These are phyloP conservation scores for Yamadazyma nakazawae DNA, from an alignment of 805 yeast genomes.

Conservation along the genomic window DNA sequence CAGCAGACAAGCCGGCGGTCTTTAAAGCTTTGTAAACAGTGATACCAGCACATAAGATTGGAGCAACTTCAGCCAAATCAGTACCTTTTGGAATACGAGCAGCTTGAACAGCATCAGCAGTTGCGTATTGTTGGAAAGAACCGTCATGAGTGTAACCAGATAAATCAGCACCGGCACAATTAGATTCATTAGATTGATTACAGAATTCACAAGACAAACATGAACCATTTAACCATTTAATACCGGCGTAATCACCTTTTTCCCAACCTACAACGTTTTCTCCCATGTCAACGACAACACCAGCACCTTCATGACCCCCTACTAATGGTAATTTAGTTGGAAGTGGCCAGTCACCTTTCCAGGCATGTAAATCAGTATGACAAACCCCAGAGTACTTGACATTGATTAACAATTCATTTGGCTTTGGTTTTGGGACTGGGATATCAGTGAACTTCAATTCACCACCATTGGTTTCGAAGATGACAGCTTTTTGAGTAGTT, in stretches of 20 bases:
- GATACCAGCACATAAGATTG: conserved; percentile 65
- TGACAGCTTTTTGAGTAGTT: conserved; percentile 41
- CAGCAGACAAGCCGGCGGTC: conserved; percentile 54
- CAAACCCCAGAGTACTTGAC: conserved; percentile 47
- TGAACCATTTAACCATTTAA: conserved; percentile 47
- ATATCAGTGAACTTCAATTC: conserved; percentile 40
- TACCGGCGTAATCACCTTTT: conserved; percentile 43
- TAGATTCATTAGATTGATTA: conserved; percentile 42
- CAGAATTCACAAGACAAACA: conserved; percentile 43
- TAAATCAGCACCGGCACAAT: conserved; percentile 64
- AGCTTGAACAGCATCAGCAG: conserved; percentile 64
- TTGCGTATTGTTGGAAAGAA: conserved; percentile 65
- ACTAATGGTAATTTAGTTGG: conserved; percentile 44
- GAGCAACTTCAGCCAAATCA: conserved; percentile 55
- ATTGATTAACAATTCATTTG: conserved; percentile 41
- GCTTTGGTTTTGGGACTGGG: conserved; percentile 41
- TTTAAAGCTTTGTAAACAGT: conserved; percentile 68
- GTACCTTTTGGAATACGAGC: conserved; percentile 55
- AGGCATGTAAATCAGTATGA: conserved; percentile 47
- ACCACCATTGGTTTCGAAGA: conserved; percentile 42
- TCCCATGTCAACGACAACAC: conserved; percentile 44
- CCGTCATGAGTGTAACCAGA: conserved; percentile 75
- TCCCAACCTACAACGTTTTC: conserved; percentile 41
- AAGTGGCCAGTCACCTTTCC: conserved; percentile 49
- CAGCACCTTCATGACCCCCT: conserved; percentile 50